Evolutionary conservation across 2,329 filamentous ascomycete genomes (phyloP).

Genomic region (Diaporthe sp.): DNA sequence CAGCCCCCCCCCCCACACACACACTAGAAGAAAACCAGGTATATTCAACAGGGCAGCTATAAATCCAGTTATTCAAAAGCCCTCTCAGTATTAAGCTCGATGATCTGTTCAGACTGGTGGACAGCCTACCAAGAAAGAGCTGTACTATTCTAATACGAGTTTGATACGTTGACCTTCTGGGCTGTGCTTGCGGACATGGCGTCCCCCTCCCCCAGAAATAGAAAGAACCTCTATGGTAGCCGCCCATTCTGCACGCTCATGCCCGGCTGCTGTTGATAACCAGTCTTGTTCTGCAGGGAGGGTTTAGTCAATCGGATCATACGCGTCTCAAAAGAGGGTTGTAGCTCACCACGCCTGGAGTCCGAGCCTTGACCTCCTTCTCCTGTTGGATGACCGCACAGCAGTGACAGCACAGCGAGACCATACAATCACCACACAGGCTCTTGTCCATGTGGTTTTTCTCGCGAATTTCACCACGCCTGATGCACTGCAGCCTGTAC

Average conservation of each 20-base stretch:
- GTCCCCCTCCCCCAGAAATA: no score
- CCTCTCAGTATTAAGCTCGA: no score
- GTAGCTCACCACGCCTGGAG: slow-evolving; percentile 19
- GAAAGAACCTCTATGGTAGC: neutral
- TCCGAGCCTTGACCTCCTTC: slow-evolving; percentile 32
- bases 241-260: neutral
- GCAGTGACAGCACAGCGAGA: slow-evolving; percentile 38
- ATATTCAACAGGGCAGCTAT: neutral
- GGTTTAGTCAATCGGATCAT: neutral
- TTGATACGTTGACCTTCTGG: no score
- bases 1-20: no score
- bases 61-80: neutral
- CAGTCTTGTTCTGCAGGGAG: neutral
- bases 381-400: slow-evolving; percentile 39
- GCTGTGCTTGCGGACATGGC: no score
- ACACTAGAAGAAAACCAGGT: neutral
- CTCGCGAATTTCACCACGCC: slow-evolving; percentile 35
- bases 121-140: no score
- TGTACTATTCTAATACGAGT: no score
- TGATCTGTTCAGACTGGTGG: no score
- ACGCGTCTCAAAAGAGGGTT: neutral
- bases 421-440: slow-evolving; percentile 32
- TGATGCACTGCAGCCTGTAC: slow-evolving; percentile 27
- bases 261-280: slow-evolving; percentile 21
- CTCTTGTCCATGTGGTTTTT: slow-evolving; percentile 26